Evolutionary conservation across 164 flowering plant genomes (phyloP).

Genomic region (Piper longum): DNA sequence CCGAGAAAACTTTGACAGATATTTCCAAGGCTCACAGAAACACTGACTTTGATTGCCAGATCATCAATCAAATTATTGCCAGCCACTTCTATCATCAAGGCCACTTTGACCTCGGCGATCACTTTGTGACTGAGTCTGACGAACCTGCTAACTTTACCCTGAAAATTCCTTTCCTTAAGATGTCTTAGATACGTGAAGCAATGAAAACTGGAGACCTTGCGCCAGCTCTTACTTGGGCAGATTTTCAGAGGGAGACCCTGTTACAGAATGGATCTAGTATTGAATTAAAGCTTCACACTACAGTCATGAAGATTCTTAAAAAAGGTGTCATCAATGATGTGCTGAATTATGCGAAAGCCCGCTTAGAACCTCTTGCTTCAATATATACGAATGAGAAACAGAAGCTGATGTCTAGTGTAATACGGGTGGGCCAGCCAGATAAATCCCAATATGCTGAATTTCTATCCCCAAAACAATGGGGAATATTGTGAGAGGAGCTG

Average conservation of each 20-base stretch:
- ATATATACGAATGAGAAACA: constrained; percentile 45
- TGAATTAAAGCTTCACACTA: constrained; percentile 53
- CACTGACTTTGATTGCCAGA: constrained; percentile 47
- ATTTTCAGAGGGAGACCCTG: constrained; percentile 37
- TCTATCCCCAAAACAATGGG: constrained; percentile 44
- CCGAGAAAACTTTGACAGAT: constrained; percentile 68
- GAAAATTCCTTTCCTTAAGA: constrained; percentile 40
- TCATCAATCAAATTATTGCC: constrained; percentile 52
- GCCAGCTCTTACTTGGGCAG: constrained; percentile 66
- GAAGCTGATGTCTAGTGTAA: constrained; percentile 66
- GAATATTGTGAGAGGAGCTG: constrained; percentile 41
- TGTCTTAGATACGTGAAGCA: constrained; percentile 62
- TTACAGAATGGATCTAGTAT: constrained; percentile 40
- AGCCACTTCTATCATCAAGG: constrained; percentile 67
- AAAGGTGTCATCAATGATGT: constrained; percentile 39
- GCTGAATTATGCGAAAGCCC: constrained; percentile 40
- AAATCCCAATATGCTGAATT: constrained; percentile 51
- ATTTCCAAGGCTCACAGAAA: constrained; percentile 71
- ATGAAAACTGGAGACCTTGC: constrained; percentile 40
- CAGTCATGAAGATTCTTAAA: constrained; percentile 47
- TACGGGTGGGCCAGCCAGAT: constrained; percentile 57
- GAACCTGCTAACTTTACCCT: constrained; percentile 31
- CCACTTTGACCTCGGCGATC: constrained; percentile 59
- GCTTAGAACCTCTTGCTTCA: constrained; percentile 41
- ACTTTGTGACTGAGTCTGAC: constrained; percentile 46